phyloP scores from a whole-genome alignment of 768 basidiomycete species.

The Sistotremastrum niveocremeum region DNA sequence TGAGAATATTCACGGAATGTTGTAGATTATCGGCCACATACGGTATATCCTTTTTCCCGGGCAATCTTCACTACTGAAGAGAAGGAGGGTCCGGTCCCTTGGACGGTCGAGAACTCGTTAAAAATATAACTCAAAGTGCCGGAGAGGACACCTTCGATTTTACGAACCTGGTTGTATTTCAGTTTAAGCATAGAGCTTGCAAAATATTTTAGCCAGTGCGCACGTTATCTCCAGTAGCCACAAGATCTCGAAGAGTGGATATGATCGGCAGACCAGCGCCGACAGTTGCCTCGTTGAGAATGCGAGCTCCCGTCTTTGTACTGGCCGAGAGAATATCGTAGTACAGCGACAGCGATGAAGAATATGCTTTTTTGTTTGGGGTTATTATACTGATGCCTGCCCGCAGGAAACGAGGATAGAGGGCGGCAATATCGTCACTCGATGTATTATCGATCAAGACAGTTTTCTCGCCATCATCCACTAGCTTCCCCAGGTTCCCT shows the following conservation, averaged over 20 bases:
- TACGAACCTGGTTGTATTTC: slow-evolving; percentile 40
- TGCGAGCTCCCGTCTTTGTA: slow-evolving; percentile 45
- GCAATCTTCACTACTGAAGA: slow-evolving; percentile 83
- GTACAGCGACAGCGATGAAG: slow-evolving; percentile 55
- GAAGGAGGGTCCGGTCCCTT: slow-evolving; percentile 59
- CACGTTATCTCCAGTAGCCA: slow-evolving; percentile 87
- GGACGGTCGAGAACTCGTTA: slow-evolving; percentile 78
- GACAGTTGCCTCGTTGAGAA: slow-evolving; percentile 82
- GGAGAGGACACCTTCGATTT: slow-evolving; percentile 95
- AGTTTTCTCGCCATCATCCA: slow-evolving; percentile 35
- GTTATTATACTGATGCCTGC: slow-evolving; percentile 82
- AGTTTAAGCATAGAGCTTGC: background rate
- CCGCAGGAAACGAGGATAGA: slow-evolving; percentile 70
- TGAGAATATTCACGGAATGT: background rate
- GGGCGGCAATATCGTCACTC: slow-evolving; percentile 60
- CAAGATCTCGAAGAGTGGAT: slow-evolving; percentile 81
- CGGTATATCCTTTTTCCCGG: slow-evolving; percentile 90
- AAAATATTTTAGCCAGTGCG: slow-evolving; percentile 5
- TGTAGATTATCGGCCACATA: slow-evolving; percentile 19
- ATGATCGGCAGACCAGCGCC: slow-evolving; percentile 93
- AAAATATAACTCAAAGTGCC: slow-evolving; percentile 99
- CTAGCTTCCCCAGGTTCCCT: slow-evolving; percentile 30
- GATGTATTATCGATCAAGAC: slow-evolving; percentile 89
- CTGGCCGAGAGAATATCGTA: slow-evolving; percentile 50
- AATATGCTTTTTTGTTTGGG: slow-evolving; percentile 96